phyloP scores from a whole-genome alignment of 805 yeast species.

The Komagataella ulmi region DNA sequence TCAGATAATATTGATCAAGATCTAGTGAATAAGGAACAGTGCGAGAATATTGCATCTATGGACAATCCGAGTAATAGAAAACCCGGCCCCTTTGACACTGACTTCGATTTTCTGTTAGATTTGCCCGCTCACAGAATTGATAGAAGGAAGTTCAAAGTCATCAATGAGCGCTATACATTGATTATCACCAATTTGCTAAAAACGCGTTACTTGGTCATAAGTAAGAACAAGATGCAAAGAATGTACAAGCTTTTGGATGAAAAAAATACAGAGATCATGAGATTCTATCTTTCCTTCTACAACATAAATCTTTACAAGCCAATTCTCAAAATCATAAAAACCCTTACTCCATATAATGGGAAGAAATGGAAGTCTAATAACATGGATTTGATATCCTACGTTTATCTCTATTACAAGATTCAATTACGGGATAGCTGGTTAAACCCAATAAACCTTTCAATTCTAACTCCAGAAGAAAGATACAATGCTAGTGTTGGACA shows the following conservation, averaged over 20 bases:
- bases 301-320: conserved; percentile 55
- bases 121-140: background rate
- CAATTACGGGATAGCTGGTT: conserved; percentile 80
- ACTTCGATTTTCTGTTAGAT: background rate
- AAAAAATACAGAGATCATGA: conserved; percentile 50
- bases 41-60: background rate
- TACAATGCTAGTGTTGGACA: conserved; percentile 68
- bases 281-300: conserved; percentile 44
- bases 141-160: background rate
- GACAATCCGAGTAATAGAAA: background rate
- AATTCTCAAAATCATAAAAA: conserved; percentile 59
- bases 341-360: conserved; percentile 81
- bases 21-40: background rate
- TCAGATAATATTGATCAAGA: background rate
- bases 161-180: background rate
- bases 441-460: conserved; percentile 48
- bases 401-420: conserved; percentile 62
- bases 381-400: conserved; percentile 86
- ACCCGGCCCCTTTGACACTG: background rate
- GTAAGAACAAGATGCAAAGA: conserved; percentile 59
- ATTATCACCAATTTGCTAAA: conserved; percentile 38
- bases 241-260: conserved; percentile 46
- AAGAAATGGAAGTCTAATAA: conserved; percentile 88
- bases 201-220: conserved; percentile 40
- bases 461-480: conserved; percentile 47